A percentile compares a stretch with the other conserved stretches of the same genome.
Conservation (phyloP, 1,284 basidiomycete genomes). For the Cutaneotrichosporon sp. region DNA sequence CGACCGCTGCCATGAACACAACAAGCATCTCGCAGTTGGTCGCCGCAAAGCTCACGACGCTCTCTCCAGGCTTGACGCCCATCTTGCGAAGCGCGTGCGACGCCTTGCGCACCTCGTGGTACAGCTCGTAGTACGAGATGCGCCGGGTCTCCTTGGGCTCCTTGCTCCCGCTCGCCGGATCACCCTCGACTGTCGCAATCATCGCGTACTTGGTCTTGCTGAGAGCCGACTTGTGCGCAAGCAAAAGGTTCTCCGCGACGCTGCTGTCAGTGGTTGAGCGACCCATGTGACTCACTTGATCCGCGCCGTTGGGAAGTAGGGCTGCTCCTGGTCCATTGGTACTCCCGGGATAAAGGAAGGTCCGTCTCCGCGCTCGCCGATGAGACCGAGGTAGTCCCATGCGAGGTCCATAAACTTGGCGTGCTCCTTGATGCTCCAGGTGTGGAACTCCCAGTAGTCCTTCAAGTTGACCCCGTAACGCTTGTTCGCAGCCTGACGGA, state of each 20-base stretch:
- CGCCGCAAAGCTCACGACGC: constrained; percentile 23
- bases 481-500: constrained; percentile 23
- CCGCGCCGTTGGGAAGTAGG: constrained; percentile 21
- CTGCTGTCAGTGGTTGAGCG: constrained; percentile 13
- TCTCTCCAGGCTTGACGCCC: constrained; percentile 24
- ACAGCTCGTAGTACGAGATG: constrained; percentile 27
- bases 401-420: constrained; percentile 24
- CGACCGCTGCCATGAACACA: constrained; percentile 21
- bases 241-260: constrained; percentile 26
- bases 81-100: constrained; percentile 22
- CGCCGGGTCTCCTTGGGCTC: constrained; percentile 27
- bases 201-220: constrained; percentile 22
- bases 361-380: constrained; percentile 26
- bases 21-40: constrained; percentile 28
- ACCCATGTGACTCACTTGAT: constrained; percentile 19
- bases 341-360: constrained; percentile 23
- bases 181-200: constrained; percentile 26
- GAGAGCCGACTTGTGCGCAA: constrained; percentile 21
- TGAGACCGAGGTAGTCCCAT: constrained; percentile 24
- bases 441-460: constrained; percentile 27
- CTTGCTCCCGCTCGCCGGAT: constrained; percentile 14
- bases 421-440: constrained; percentile 20
- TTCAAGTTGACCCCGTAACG: constrained; percentile 20
- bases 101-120: constrained; percentile 22
- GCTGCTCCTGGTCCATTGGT: constrained; percentile 26